Conservation (phyloP, 768 basidiomycete genomes). For the Amyloporia xantha region DNA sequence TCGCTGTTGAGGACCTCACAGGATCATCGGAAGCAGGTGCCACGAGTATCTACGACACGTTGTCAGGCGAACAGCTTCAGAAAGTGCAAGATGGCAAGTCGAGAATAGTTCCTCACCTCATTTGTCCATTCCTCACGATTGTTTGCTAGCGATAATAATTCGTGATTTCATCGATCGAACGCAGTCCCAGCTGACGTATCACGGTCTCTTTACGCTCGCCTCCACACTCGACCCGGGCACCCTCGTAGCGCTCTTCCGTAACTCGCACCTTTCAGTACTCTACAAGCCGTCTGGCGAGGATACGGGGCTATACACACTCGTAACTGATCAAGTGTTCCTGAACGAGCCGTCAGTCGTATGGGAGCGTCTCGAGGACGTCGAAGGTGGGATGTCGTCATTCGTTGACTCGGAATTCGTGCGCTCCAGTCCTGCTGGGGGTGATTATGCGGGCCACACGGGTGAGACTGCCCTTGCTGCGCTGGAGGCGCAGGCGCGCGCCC, state of each 20-base stretch:
- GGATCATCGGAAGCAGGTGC: slow-evolving; percentile 20
- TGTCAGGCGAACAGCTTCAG: slow-evolving; percentile 45
- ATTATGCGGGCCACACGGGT: slow-evolving; percentile 69
- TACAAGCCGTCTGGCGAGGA: slow-evolving; percentile 46
- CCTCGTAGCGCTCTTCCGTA: slow-evolving; percentile 86
- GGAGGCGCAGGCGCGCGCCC: slow-evolving; percentile 37
- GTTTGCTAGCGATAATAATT: slow-evolving; percentile 69
- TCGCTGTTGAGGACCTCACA: slow-evolving; percentile 28
- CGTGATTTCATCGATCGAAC: slow-evolving; percentile 64
- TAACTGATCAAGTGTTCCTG: slow-evolving; percentile 78
- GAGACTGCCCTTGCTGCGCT: slow-evolving; percentile 50
- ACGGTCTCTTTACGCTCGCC: slow-evolving; percentile 78
- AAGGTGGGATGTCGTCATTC: slow-evolving; percentile 71
- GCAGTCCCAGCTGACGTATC: slow-evolving; percentile 80
- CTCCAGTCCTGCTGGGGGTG: slow-evolving; percentile 69
- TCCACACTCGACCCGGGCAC: slow-evolving; percentile 38
- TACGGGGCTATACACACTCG: slow-evolving; percentile 68
- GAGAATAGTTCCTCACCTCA: slow-evolving; percentile 1
- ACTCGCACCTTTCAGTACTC: slow-evolving; percentile 83
- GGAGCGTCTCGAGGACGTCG: slow-evolving; percentile 87
- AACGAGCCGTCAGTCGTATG: slow-evolving; percentile 77
- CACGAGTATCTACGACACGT: not conserved
- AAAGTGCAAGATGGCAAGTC: slow-evolving; percentile 68
- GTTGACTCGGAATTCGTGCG: slow-evolving; percentile 65
- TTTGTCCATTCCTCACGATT: not conserved